These are phyloP conservation scores for Pythium aristosporum DNA, from an alignment of 352 stramenopile genomes.

Conservation along the genomic window DNA sequence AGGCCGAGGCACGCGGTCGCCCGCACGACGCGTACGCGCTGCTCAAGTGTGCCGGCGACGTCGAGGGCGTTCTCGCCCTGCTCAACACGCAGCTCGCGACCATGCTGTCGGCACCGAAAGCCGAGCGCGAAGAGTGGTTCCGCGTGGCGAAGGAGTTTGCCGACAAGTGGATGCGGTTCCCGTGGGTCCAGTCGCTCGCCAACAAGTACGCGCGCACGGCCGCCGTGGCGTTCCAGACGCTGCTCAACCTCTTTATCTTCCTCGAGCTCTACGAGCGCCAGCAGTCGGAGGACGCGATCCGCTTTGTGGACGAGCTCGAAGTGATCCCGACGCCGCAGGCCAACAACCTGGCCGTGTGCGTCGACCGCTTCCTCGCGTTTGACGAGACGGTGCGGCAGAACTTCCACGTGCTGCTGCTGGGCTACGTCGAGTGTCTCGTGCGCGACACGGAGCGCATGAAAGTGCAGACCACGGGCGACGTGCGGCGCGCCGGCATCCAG, in stretches of 20 bases:
- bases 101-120: constrained; percentile 50
- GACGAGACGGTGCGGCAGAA: constrained; percentile 82
- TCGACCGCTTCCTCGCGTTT: constrained; percentile 83
- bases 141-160: constrained; percentile 81
- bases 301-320: constrained; percentile 79
- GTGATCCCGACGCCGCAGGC: constrained; percentile 66
- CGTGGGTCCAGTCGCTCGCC: constrained; percentile 74
- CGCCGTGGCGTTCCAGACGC: constrained; percentile 80
- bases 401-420: constrained; percentile 82
- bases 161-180: constrained; percentile 86
- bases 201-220: constrained; percentile 69
- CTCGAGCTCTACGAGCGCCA: constrained; percentile 82
- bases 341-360: constrained; percentile 56
- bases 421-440: constrained; percentile 87
- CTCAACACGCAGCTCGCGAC: constrained; percentile 75
- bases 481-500: constrained; percentile 43
- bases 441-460: constrained; percentile 80
- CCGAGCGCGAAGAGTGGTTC: constrained; percentile 81
- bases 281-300: constrained; percentile 80
- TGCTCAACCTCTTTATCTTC: constrained; percentile 87
- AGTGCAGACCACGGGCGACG: constrained; percentile 56
- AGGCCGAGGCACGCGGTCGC: constrained; percentile 68
- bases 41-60: constrained; percentile 76
- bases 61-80: constrained; percentile 68
- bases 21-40: constrained; percentile 75